Base-by-base conservation (phyloP, 495 filamentous ascomycete genomes). In the Entonaema liquescens region DNA sequence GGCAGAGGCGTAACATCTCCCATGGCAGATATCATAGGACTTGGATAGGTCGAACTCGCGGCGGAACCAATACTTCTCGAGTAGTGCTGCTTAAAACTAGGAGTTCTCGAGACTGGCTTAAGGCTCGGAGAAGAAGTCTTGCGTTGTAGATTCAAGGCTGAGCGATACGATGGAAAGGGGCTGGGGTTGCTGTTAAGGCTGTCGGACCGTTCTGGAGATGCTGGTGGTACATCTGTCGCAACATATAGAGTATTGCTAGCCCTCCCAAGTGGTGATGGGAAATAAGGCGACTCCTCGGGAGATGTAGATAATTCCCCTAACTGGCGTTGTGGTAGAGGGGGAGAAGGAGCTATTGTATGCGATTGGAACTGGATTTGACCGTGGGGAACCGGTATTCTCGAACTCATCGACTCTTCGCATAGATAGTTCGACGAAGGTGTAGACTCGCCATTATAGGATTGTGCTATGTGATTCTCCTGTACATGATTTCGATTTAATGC, bases 1-100 rank as follows among this genome's bases (percentile, higher is more conserved):
- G 95, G 95, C 23, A 99, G 80, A 57, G 95, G 95, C 4, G 95
- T 99, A 63, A 99, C 89, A 74, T 97, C 93, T 40, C 88, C 87
- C 88, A 97, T 90, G 19, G 94, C 92, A 63, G 89, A 88, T 40
- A 97, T 85, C 64, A 90, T 88, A 2, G 94, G 93, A 40, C 82
- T 84, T 25, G 82, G 72, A 57, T 81, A 80, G 40, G 75, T 66
- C 0, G 83, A 84, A 71, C 80, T 84, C 19, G 82, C 70, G 11
- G 79, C 80, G 42, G 83, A 84, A 8, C 80, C 76, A 19, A 82
- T 82, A 59, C 78, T 62, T 62, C 69, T 77, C 3, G 75, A 38
- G 42, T 77, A 70, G 44, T 74, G 74, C 38, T 82, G 73, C 63
- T 81, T 84, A 67, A 84, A 72, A 68, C 83, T 85, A 13, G 83